These are phyloP conservation scores for Calonectria crousiana DNA, from an alignment of 2,329 filamentous ascomycete species.

Conservation along the genomic window DNA sequence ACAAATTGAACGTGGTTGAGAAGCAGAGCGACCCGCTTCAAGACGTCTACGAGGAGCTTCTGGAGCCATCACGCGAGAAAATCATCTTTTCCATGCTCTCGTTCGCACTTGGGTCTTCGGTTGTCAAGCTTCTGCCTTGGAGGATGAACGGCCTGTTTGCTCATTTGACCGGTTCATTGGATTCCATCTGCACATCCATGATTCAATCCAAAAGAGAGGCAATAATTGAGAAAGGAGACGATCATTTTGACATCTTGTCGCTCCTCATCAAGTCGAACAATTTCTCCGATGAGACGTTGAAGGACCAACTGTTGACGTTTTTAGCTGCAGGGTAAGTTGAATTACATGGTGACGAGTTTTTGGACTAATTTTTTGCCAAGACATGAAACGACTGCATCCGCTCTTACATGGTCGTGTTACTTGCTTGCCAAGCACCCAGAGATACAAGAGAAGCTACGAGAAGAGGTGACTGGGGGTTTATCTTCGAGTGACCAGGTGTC, in stretches of 20 bases:
- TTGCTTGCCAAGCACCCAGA: slow-evolving; percentile 33
- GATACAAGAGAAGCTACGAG: slow-evolving; percentile 30
- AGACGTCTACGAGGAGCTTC: slow-evolving; percentile 59
- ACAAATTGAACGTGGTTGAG: slow-evolving; percentile 61
- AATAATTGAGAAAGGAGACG: slow-evolving; percentile 55
- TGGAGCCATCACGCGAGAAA: slow-evolving; percentile 60
- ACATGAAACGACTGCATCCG: slow-evolving; percentile 38
- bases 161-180: slow-evolving; percentile 25
- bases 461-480: slow-evolving; percentile 19
- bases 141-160: slow-evolving; percentile 36
- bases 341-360: too few relatives aligned
- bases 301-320: slow-evolving; percentile 68
- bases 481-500: slow-evolving; percentile 43
- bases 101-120: slow-evolving; percentile 22
- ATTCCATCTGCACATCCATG: slow-evolving; percentile 30
- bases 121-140: slow-evolving; percentile 34
- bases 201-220: slow-evolving; percentile 63
- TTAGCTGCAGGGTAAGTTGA: slow-evolving; percentile 52
- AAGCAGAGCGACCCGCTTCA: slow-evolving; percentile 55
- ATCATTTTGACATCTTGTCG: slow-evolving; percentile 74
- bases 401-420: slow-evolving; percentile 37
- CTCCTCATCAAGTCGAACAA: slow-evolving; percentile 64
- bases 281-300: slow-evolving; percentile 64
- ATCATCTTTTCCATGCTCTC: slow-evolving; percentile 46
- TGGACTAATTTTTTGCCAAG: background rate